Conservation (phyloP, 305 asterid species). For the Withania somnifera region DNA sequence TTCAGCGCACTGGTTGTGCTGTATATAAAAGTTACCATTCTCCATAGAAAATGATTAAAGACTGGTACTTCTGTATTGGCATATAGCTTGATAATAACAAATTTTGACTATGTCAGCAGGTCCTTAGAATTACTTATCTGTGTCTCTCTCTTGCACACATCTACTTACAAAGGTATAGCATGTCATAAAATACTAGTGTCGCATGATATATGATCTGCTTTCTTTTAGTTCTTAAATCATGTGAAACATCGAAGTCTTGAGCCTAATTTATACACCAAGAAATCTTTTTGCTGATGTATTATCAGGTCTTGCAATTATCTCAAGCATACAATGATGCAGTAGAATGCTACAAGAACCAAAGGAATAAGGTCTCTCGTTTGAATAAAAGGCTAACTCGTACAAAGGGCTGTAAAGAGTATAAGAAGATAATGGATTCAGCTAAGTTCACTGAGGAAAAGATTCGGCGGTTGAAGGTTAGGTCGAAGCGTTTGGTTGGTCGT, state of each 20-base stretch:
- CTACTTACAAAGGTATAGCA: background rate
- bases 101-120: background rate
- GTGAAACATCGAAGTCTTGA: background rate
- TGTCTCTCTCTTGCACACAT: background rate
- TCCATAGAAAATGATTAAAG: background rate
- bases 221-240: background rate
- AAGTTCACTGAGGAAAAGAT: slow-evolving; percentile 86
- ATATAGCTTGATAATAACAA: background rate
- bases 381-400: slow-evolving; percentile 84
- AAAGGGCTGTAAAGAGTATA: slow-evolving; percentile 87
- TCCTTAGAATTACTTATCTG: background rate
- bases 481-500: slow-evolving; percentile 67
- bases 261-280: background rate
- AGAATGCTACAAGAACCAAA: slow-evolving; percentile 79
- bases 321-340: slow-evolving; percentile 66
- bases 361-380: slow-evolving; percentile 80
- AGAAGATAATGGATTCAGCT: slow-evolving; percentile 68
- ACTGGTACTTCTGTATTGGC: background rate
- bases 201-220: background rate
- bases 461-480: slow-evolving; percentile 72
- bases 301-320: slow-evolving; percentile 53
- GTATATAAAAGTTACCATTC: background rate
- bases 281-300: slow-evolving; percentile 13
- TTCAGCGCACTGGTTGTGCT: background rate
- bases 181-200: background rate